Base-by-base conservation (phyloP, 106 monocot species). In the Alisma plantagoaquatica region DNA sequence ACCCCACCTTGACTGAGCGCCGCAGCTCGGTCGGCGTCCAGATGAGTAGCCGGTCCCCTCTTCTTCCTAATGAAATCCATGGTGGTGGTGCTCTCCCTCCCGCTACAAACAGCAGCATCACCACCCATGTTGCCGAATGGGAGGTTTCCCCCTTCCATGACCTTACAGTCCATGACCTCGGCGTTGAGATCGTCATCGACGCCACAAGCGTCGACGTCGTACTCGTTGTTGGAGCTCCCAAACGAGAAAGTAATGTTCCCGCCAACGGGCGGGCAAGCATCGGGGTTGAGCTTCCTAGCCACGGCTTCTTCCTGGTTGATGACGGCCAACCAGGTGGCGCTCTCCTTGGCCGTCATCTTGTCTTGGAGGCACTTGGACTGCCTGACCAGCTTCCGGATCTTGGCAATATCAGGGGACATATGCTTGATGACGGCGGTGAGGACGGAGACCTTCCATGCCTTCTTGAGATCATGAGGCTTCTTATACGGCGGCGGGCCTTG, bases 301-400 rank as follows among this genome's bases (percentile, higher is more conserved):
- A 63, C 28, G 4, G 70, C 70, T 70, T 85, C 85, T 56, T 86
- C 86, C 51, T 81, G 86, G 41, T 77, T 81, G 27, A 86, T 64
- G 7, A 86, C 86, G 4, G 81, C 70, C 20, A 81, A 56, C 86
- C 86, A 86, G 24, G 77, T 86, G 1, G 77, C 61, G 22, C 75
- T 86, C 76, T 86, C 86, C 60, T 81, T 86, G 3, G 86, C 86
- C 0, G 86, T 86, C 86, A 86, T 86, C 63, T 86, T 86, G 67
- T 86, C 86, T 38, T 86, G 86, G n/a, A 86, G 73, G 52, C 86
- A 86, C 74, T 86, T 86, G 8, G 80, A 80, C 35, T 86, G 86
- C 35, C 86, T 54, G 2, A 86, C 86, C 0, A 86, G 73, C 18
- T 77, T 56, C 1, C 81, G 68, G 25, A 86, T 77, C 55, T 81